Conservation (phyloP, 2,329 filamentous ascomycete genomes). For the Colletotrichum karsti region DNA sequence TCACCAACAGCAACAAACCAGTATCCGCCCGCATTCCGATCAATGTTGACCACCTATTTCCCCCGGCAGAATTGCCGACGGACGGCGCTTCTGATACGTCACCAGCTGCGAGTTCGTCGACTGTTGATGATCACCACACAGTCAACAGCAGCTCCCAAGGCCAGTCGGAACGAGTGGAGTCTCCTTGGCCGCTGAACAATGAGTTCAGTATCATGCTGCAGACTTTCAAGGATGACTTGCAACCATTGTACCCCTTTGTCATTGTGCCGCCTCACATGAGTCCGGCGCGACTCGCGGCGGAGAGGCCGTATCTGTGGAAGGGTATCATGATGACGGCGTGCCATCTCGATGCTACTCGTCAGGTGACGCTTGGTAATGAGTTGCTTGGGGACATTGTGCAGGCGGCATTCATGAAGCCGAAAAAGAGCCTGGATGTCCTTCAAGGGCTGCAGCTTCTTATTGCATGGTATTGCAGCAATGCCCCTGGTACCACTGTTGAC, state of each 20-base stretch:
- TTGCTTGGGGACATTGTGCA: constrained; percentile 52
- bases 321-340: constrained; percentile 54
- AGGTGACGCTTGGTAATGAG: constrained; percentile 52
- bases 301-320: constrained; percentile 58
- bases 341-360: constrained; percentile 52
- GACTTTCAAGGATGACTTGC: constrained; percentile 43
- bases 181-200: constrained; percentile 49
- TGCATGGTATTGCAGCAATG: constrained; percentile 52
- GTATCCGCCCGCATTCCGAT: constrained; percentile 27
- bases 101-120: constrained; percentile 31
- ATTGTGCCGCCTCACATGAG: constrained; percentile 46
- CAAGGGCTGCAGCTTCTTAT: constrained; percentile 55
- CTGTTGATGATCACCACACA: constrained; percentile 31
- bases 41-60: constrained; percentile 47
- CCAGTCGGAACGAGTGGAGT: constrained; percentile 30
- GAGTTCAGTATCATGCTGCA: constrained; percentile 51
- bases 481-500: too few relatives aligned
- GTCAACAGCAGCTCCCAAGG: not conserved
- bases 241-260: constrained; percentile 54
- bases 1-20: constrained; percentile 13
- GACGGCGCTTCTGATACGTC: not conserved
- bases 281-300: constrained; percentile 44
- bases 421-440: constrained; percentile 54
- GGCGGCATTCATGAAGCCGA: constrained; percentile 49
- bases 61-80: constrained; percentile 19